Evolutionary conservation across 371 early-diverging fungal species (phyloP).

Genomic region (Catenaria anguillulae): DNA sequence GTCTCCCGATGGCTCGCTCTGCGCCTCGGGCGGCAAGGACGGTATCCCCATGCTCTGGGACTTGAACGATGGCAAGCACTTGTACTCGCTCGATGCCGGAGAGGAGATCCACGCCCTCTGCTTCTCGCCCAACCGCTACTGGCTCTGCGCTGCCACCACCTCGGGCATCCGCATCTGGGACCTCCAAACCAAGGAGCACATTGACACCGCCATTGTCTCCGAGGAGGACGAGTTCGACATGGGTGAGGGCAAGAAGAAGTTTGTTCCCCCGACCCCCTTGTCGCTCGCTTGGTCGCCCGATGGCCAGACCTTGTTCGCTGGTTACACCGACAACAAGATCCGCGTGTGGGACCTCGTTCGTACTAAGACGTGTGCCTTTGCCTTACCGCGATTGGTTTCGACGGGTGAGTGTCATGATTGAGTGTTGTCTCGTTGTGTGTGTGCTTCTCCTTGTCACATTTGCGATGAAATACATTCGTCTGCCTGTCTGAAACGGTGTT

Average conservation of each 20-base stretch:
- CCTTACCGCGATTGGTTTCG: no score
- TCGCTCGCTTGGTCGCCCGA: conserved; percentile 97
- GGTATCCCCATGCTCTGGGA: conserved; percentile 98
- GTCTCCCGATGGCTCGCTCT: conserved; percentile 98
- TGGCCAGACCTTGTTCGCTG: conserved; percentile 94
- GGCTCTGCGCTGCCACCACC: conserved; percentile 97
- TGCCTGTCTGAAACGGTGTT: no score
- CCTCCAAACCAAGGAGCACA: conserved; percentile 90
- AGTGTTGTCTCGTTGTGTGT: no score
- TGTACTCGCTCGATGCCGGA: conserved; percentile 94
- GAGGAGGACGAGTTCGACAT: not conserved
- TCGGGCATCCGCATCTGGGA: conserved; percentile 98
- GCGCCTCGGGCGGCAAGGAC: conserved; percentile 99
- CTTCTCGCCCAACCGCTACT: conserved; percentile 99
- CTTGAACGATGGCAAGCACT: conserved; percentile 97
- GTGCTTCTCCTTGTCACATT: no score
- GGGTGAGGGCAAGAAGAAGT: conserved; percentile 53
- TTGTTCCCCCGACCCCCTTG: conserved; percentile 68
- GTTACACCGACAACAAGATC: conserved; percentile 92
- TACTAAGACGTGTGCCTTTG: not conserved
- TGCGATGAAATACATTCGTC: no score
- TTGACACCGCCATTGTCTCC: conserved; percentile 59
- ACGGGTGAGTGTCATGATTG: no score
- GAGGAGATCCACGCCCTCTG: conserved; percentile 90
- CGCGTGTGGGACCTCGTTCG: conserved; percentile 75